Evolutionary conservation across 2,329 filamentous ascomycete genomes (phyloP), one percentile per base, ranked within the genome.

Genomic region (Cyphellophora attinorum): DNA sequence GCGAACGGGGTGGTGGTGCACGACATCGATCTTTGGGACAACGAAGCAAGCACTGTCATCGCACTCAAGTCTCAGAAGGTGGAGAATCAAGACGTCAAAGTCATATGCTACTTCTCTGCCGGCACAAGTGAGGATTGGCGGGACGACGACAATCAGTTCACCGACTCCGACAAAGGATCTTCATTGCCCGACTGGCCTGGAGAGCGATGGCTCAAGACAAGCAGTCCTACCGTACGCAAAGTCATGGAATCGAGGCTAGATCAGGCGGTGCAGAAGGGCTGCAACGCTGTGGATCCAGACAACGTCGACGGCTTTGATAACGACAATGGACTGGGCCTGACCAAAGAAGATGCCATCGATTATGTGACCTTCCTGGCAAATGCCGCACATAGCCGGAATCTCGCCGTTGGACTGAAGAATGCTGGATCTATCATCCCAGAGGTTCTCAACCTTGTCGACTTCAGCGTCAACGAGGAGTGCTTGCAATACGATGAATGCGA

Each of bases 61-160:
- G 51, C 54, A 4, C n/a, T 25, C 8, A n/a, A n/a, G n/a, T n/a
- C n/a, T n/a, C n/a, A n/a, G n/a, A n/a, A n/a, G n/a, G 58, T 79
- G 11, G 68, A 76, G 27, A 43, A 46, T 3, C 49, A 64, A 17
- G 70, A 67, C 6, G 72, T 72, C 50, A 75, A 71, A 41, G 72
- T 83, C 35, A 77, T 85, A 39, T 85, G 81, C 61, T 85, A 85
- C 58, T 85, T 85, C 60, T 79, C 74, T 33, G 79, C 77, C 0
- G 81, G 81, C 1, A 78, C 73, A 5, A 82, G 70, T 47, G 81
- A 85, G 55, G 52, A 74, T 33, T 74, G 68, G 60, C 67, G 80
- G 3, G 56, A 65, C 1, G 81, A 85, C 51, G 64, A 66, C 12
- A 51, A 50, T 18, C 47, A 70, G 4, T 84, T 83, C 50, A 50